Evolutionary conservation across 2,329 filamentous ascomycete genomes (phyloP), one percentile per base, ranked within the genome.

Genomic region (Incumbomyces delicatus): DNA sequence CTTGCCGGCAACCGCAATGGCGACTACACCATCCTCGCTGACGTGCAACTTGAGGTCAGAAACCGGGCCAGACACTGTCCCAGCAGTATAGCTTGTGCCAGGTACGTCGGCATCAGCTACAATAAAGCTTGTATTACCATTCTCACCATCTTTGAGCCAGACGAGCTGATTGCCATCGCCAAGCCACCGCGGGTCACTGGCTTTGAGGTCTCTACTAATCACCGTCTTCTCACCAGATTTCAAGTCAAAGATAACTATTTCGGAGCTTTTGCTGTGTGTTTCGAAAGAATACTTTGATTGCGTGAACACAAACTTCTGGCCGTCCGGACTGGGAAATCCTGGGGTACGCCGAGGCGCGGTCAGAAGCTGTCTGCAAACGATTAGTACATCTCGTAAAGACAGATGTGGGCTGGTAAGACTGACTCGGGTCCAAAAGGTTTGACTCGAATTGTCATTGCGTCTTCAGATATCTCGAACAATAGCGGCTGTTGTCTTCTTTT

Each of bases 251-350:
- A 71, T 64, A 18, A 66, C 64, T 38, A 73, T 67, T 50, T 73
- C 70, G 39, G 63, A 66, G 29, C 62, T 69, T 51, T 69, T 69
- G 32, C 64, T 63, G 53, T 72, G 70, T 1, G 66, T 67, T 27
- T 72, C 67, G 53, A 73, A 73, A 17, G 69, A 72, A 51, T 73
- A 73, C n/a, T 64, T 62, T 1, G 69, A 68, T 45, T 72, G 68
- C 7, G 66, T 71, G 55, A 70, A 73, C 10, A 72, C 61, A 5
- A 67, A 66, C 22, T 71, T 61, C 12, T 64, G 71, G n/a, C 70
- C 70, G 18, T 65, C 59, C 1, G 68, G 57, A 53, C 70, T 71
- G 22, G 70, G 69, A 42, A 64, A 53, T 34, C 66, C 69, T 34
- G 66, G 59, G 30, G 68, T 70, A 50, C 70, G 62, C 50, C 70